Base-by-base conservation (phyloP, 2,329 filamentous ascomycete genomes). In the Penicillium sp. region DNA sequence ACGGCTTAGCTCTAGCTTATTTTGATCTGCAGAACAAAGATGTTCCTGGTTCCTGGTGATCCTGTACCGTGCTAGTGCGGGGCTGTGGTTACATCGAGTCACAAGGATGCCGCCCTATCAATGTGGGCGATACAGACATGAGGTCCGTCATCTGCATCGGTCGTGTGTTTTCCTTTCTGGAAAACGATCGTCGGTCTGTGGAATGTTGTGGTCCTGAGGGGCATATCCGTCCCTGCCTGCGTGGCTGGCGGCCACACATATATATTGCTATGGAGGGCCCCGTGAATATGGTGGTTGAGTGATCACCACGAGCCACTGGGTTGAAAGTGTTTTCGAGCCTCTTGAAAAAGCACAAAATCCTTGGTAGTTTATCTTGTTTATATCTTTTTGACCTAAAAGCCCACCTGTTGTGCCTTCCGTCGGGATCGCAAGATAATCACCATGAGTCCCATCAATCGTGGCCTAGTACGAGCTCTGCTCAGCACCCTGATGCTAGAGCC, bases 51-150 rank as follows among this genome's bases (percentile, higher is more conserved):
- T 50, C 48, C 48, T 50, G 18, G 35, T 42, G 22, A 47, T 48
- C 18, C 35, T 53, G 42, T 33, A 11, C 33, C 26, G 18, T 25
- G 33, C 43, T 40, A 54, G 45, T 47, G 48, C 53, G 50, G 54
- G 53, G 46, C 53, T 58, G 52, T 35, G 37, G 58, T 59, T 57
- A 55, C 58, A 62, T 59, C 52, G 50, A 57, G 52, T 59, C 58
- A 57, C 53, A 55, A 44, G 59, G 53, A 26, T 11, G 15, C 26
- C 12, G 35, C 27, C 51, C 60, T 55, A 56, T 59, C 54, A 57
- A 31, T 33, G 41, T 35, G 23, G 18, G 27, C 23, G 20, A 46
- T 9, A 20, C 53, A 33, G 48, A 41, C 47, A 56, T 56, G 51
- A 56, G 52, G 40, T 31, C 18, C 49, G 22, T 56, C 42, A 44